Percentiles rank a stretch among this genome's conserved stretches.
Evolutionary conservation across 345 rosid species (phyloP).

Genomic region (Pistacia atlantica): DNA sequence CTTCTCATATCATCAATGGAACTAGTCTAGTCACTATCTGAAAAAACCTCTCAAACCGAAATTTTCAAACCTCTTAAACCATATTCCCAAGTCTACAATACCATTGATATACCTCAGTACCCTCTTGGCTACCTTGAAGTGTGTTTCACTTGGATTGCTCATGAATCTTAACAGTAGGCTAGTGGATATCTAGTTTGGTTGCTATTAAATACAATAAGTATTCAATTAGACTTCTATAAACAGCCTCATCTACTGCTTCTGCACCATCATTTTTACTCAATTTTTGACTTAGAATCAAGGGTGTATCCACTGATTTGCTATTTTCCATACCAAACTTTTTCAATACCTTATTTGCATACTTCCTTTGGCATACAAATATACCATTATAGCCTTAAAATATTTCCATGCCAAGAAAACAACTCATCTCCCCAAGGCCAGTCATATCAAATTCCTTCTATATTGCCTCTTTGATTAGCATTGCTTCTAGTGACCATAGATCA

Average conservation of each 20-base stretch:
- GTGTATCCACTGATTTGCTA: background rate
- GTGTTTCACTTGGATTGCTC: background rate
- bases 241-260: background rate
- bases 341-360: background rate
- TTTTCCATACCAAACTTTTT: background rate
- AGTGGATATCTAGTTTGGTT: background rate
- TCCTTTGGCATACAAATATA: background rate
- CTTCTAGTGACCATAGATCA: background rate
- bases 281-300: background rate
- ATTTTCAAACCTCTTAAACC: background rate
- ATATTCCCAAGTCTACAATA: background rate
- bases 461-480: background rate
- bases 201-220: background rate
- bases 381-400: background rate
- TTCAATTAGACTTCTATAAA: background rate
- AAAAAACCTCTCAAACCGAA: background rate
- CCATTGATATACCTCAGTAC: background rate
- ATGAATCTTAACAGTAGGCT: background rate
- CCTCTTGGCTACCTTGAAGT: background rate
- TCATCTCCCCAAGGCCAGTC: background rate
- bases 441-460: background rate
- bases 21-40: background rate
- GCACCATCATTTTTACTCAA: background rate
- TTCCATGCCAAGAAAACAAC: background rate
- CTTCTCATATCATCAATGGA: background rate